Evolutionary conservation across 495 filamentous ascomycete species (phyloP).

Genomic region (Penicillium egyptiacum): DNA sequence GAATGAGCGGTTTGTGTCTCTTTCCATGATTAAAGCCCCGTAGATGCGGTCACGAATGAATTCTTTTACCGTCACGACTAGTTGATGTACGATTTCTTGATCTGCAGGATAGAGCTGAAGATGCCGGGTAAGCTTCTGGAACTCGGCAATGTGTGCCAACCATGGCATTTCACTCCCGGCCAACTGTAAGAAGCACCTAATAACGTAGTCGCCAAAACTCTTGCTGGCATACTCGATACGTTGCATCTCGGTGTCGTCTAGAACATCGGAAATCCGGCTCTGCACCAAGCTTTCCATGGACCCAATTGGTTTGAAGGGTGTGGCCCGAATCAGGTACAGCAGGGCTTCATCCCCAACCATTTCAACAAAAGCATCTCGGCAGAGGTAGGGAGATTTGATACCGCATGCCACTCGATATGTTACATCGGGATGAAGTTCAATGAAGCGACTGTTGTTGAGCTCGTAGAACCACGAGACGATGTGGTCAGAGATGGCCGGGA

Average conservation of each 20-base stretch:
- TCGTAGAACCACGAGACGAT: conserved; percentile 51
- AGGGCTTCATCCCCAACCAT: conserved; percentile 50
- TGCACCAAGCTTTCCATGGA: conserved; percentile 18
- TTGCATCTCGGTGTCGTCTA: conserved; percentile 47
- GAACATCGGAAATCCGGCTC: conserved; percentile 32
- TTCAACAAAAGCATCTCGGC: conserved; percentile 47
- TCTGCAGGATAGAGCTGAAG: conserved; percentile 14
- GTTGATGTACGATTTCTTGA: conserved; percentile 4
- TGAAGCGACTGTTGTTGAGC: conserved; percentile 40
- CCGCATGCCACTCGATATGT: conserved; percentile 46
- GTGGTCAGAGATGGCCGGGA: conserved; percentile 33
- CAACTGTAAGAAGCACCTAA: conserved; percentile 36
- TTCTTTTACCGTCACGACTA: conserved; percentile 29
- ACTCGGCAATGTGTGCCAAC: conserved; percentile 36
- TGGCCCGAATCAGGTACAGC: conserved; percentile 27
- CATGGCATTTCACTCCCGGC: conserved; percentile 42
- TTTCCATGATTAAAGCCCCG: neutral
- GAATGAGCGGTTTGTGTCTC: conserved; percentile 17
- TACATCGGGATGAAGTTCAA: conserved; percentile 50
- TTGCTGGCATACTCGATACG: conserved; percentile 54
- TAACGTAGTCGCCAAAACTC: conserved; percentile 39
- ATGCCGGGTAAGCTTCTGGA: conserved; percentile 22
- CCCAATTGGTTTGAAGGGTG: conserved; percentile 2
- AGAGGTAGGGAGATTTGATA: conserved; percentile 39
- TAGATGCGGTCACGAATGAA: conserved; percentile 34